Evolutionary conservation across 1,284 basidiomycete genomes (phyloP), one percentile per base, ranked within the genome.

Genomic region (Prillingera fragicola): DNA sequence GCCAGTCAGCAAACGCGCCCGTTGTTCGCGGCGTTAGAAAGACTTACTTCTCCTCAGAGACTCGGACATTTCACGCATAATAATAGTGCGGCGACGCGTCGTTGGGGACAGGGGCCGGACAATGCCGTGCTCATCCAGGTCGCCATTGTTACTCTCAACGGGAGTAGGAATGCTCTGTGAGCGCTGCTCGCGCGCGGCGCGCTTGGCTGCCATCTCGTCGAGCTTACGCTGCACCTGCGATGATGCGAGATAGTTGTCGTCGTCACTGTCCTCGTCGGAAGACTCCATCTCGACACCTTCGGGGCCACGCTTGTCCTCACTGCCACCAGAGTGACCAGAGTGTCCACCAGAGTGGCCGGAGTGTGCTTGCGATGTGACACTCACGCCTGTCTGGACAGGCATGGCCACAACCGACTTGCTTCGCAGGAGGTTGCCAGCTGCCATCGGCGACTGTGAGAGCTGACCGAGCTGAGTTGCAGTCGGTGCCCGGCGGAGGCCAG

Each of bases 1-100:
- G 36, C n/a, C n/a, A 22, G 17, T 35, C 13, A 43, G 45, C 25
- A n/a, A 9, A 35, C 33, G 17, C n/a, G 9, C 33, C 3, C n/a
- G 5, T 15, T 21, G 21, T 23, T n/a, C 15, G 19, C 23, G 19
- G 12, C 22, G 17, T n/a, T 24, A 34, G 14, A 48, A 24, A 10
- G n/a, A 62, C 66, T 62, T 45, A 69, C 66, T 69, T 35, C 55
- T 47, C 12, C 67, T 41, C 15, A 69, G 46, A 13, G 63, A 65
- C 54, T 66, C 65, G 18, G 62, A 65, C 65, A 69, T 67, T 40
- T 69, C 67, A 36, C 64, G 51, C 54, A 64, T 62, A 43, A 69
- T 69, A 31, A 69, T 69, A 9, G 50, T 52, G 15, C 67, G 55
- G 24, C 67, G 55, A 17, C 59, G 52, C 2, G 63, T 59, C 2